Conservation (phyloP, 768 basidiomycete species). For the Suillus bovinus region DNA sequence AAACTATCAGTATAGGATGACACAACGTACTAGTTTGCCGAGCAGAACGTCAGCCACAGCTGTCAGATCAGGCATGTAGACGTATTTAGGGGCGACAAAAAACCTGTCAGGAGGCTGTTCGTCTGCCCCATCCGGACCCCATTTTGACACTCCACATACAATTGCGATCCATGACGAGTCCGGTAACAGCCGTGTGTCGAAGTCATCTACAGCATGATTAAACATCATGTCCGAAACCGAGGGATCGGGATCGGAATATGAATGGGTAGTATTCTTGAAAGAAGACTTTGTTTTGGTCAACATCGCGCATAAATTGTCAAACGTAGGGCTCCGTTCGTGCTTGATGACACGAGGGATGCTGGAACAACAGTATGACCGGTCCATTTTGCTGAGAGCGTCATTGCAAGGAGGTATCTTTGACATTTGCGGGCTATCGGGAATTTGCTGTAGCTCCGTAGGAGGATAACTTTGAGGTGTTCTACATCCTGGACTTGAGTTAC, state of each 20-base stretch:
- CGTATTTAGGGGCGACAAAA: conserved; percentile 72
- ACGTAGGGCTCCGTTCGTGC: conserved; percentile 12
- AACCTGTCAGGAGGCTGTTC: conserved; percentile 61
- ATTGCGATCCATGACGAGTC: conserved; percentile 75
- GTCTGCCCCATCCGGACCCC: conserved; percentile 31
- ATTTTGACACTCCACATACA: conserved; percentile 72
- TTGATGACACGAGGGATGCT: conserved; percentile 51
- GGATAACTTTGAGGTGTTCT: conserved; percentile 13
- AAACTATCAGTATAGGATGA: neutral
- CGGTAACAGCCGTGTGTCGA: conserved; percentile 52
- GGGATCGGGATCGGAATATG: conserved; percentile 6
- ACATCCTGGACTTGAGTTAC: conserved; percentile 37
- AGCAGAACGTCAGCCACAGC: conserved; percentile 73
- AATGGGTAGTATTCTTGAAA: neutral
- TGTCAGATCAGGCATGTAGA: conserved; percentile 83
- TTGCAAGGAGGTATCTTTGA: conserved; percentile 19
- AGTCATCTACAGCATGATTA: conserved; percentile 24
- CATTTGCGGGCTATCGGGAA: neutral
- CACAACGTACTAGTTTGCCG: conserved; percentile 69
- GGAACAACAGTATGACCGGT: conserved; percentile 55
- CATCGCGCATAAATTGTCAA: neutral
- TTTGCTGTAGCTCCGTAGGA: neutral
- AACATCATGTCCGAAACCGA: conserved; percentile 1
- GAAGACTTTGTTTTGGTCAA: neutral
- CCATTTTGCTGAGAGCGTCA: conserved; percentile 24